Conservation (phyloP, 768 basidiomycete species). For the Neoboletus magnificus region DNA sequence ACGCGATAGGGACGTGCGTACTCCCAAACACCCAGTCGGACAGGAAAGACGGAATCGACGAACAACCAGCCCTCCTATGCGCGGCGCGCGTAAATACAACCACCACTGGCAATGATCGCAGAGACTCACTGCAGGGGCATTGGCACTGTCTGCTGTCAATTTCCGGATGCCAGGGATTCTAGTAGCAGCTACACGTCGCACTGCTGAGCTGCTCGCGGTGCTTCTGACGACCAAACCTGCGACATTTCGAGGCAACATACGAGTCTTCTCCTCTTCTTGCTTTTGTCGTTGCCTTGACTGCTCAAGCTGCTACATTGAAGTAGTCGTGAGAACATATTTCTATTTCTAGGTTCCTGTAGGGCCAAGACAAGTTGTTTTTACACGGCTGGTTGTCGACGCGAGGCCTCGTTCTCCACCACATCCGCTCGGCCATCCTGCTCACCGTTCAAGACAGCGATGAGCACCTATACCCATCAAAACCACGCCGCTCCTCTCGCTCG, state of each 20-base stretch:
- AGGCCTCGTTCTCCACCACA: conserved; percentile 21
- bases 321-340: conserved; percentile 15
- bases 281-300: too few relatives aligned
- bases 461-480: conserved; percentile 27
- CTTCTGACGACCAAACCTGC: neutral
- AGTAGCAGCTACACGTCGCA: neutral
- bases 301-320: too few relatives aligned
- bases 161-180: neutral
- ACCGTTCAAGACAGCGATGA: conserved; percentile 24
- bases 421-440: conserved; percentile 18
- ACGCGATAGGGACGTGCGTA: conserved; percentile 35
- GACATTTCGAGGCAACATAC: conserved; percentile 20
- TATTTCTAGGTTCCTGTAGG: conserved; percentile 1
- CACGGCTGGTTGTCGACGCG: conserved; percentile 6
- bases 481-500: conserved; percentile 41
- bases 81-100: conserved; percentile 6
- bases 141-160: conserved; percentile 11
- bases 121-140: conserved; percentile 15
- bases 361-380: conserved; percentile 24
- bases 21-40: conserved; percentile 72
- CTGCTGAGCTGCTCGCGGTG: neutral
- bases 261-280: neutral
- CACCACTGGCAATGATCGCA: conserved; percentile 9
- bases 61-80: conserved; percentile 60
- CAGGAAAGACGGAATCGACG: conserved; percentile 76